Evolutionary conservation across 1,284 basidiomycete genomes (phyloP).

Genomic region (Phenoliferia sp.): DNA sequence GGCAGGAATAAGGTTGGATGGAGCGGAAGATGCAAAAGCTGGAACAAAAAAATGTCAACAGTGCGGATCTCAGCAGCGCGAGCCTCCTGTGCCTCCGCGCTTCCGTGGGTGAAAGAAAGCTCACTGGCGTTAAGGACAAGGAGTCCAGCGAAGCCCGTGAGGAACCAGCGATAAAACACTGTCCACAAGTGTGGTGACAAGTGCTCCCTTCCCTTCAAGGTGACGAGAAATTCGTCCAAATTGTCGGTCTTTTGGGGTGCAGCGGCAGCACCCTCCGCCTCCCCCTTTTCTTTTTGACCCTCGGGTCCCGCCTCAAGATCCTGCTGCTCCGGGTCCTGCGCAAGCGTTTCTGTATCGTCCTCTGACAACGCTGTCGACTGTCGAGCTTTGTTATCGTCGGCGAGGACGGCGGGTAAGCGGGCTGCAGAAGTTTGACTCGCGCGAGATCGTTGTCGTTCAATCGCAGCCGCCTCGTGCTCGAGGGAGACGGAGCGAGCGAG

Average conservation of each 20-base stretch:
- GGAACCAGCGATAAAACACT: conserved; percentile 55
- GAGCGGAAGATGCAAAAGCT: conserved; percentile 59
- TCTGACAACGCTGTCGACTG: too few species aligned
- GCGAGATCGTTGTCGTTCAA: neutral
- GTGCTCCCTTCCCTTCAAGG: conserved; percentile 45
- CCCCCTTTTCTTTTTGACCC: neutral
- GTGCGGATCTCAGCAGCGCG: too few species aligned
- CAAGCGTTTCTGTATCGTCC: too few species aligned
- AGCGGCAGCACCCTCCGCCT: too few species aligned
- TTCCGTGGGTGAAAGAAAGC: neutral
- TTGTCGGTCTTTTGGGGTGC: too few species aligned
- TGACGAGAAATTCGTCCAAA: conserved; percentile 46
- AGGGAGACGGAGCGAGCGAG: conserved; percentile 4
- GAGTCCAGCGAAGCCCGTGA: conserved; percentile 57
- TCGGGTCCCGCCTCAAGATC: conserved; percentile 1
- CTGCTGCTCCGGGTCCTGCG: neutral
- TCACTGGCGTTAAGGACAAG: conserved; percentile 61
- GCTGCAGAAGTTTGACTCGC: neutral
- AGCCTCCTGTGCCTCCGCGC: neutral
- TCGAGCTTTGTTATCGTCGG: neutral
- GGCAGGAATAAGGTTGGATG: conserved; percentile 49
- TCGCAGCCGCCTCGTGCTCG: conserved; percentile 7
- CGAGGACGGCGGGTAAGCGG: neutral
- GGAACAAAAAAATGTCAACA: too few species aligned
- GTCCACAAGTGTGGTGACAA: conserved; percentile 57